phyloP scores from a whole-genome alignment of 352 stramenopile species.

The Globisporangium cylindrosporum region DNA sequence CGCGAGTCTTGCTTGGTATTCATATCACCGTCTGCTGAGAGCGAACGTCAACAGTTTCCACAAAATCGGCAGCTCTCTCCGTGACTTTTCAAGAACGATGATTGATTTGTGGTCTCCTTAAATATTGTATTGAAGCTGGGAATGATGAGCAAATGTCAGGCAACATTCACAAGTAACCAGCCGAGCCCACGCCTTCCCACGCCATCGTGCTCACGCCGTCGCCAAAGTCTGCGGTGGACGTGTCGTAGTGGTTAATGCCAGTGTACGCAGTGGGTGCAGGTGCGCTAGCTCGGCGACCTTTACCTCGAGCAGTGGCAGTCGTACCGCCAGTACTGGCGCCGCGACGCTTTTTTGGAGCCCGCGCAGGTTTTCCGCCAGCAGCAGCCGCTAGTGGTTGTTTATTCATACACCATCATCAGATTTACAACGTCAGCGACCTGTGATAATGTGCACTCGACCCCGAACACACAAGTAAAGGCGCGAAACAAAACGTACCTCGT shows the following conservation, averaged over 20 bases:
- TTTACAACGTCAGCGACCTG: neutral
- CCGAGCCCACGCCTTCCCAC: slow-evolving; percentile 69
- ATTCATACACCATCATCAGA: neutral
- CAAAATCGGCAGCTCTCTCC: neutral
- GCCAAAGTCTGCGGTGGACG: slow-evolving; percentile 35
- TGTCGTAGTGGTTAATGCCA: slow-evolving; percentile 63
- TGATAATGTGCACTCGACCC: neutral
- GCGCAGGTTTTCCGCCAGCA: slow-evolving; percentile 2
- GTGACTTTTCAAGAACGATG: neutral
- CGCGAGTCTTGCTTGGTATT: slow-evolving; percentile 7
- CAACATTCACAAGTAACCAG: slow-evolving; percentile 46
- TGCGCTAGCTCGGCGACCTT: slow-evolving; percentile 10
- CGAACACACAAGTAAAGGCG: neutral
- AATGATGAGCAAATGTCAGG: neutral
- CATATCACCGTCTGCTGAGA: neutral
- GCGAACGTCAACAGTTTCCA: slow-evolving; percentile 5
- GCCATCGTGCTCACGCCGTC: slow-evolving; percentile 63
- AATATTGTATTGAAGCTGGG: neutral
- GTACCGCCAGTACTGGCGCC: slow-evolving; percentile 1
- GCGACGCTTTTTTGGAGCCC: slow-evolving; percentile 14
- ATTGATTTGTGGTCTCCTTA: neutral
- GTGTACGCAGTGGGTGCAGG: slow-evolving; percentile 20
- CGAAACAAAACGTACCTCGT: slow-evolving; percentile 7
- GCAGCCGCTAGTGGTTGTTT: neutral
- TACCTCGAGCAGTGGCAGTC: neutral